phyloP scores from a whole-genome alignment of 1,284 basidiomycete genomes.

The Fomitopsis pinicola region DNA sequence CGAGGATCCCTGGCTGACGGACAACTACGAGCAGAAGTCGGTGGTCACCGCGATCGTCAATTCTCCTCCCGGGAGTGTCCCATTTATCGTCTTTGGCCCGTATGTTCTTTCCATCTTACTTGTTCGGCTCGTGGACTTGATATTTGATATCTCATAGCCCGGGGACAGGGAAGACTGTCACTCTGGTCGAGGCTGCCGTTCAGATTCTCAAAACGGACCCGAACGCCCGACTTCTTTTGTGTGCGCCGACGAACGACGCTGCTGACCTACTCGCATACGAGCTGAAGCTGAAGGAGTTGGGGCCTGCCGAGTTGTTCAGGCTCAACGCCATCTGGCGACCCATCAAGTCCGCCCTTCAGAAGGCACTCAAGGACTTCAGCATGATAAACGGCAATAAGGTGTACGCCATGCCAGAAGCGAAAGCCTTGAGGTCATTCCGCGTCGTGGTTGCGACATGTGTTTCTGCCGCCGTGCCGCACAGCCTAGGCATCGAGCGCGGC shows the following conservation, averaged over 20 bases:
- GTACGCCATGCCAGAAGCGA: conserved; percentile 43
- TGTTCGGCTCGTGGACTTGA: background rate
- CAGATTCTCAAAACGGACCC: conserved; percentile 47
- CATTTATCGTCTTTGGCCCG: conserved; percentile 67
- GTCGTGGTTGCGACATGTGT: conserved; percentile 61
- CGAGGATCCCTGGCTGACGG: conserved; percentile 29
- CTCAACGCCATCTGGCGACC: conserved; percentile 60
- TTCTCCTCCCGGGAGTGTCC: conserved; percentile 40
- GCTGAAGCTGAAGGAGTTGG: conserved; percentile 39
- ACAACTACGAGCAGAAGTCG: conserved; percentile 21
- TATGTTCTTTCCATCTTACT: conserved; percentile 30
- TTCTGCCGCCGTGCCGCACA: conserved; percentile 51
- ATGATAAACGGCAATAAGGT: conserved; percentile 30
- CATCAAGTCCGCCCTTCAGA: conserved; percentile 31
- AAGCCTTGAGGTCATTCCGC: conserved; percentile 39
- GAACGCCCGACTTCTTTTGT: conserved; percentile 49
- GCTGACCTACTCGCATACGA: conserved; percentile 57
- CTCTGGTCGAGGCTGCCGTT: conserved; percentile 58
- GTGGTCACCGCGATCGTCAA: conserved; percentile 50
- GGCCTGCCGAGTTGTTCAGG: conserved; percentile 43
- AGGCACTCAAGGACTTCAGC: conserved; percentile 40
- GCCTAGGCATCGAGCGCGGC: conserved; percentile 51
- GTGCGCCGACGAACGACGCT: conserved; percentile 61
- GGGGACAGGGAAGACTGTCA: conserved; percentile 69
- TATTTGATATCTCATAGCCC: conserved; percentile 33